Evolutionary conservation across 176 grass and related monocot species (phyloP).

Genomic region (Oryza meridionalis): DNA sequence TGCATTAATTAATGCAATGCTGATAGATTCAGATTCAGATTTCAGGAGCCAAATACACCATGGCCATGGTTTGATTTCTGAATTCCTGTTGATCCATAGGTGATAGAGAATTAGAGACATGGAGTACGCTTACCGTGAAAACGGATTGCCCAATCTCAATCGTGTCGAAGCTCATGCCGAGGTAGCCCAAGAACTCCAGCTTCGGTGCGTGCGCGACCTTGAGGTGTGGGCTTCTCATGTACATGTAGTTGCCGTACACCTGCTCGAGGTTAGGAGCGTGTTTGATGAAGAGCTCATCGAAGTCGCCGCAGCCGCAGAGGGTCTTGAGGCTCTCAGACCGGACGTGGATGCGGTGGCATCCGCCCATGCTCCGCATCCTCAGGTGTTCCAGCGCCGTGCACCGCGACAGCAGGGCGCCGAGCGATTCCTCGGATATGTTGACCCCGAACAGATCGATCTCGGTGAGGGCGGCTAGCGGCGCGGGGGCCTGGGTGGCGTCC

Average conservation of each 20-base stretch:
- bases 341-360: not conserved
- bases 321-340: slow-evolving; percentile 30
- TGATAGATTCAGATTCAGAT: not conserved
- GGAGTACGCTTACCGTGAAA: slow-evolving; percentile 2
- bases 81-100: not conserved
- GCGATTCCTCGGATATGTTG: slow-evolving; percentile 10
- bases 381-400: slow-evolving; percentile 38
- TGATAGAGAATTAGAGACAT: not conserved
- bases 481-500: not conserved
- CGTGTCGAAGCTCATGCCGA: not conserved
- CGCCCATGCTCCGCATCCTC: not conserved
- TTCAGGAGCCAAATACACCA: not conserved
- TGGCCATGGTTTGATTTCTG: not conserved
- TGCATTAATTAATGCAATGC: slow-evolving; percentile 2
- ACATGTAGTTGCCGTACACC: not conserved
- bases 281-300: slow-evolving; percentile 30
- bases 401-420: not conserved
- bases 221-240: not conserved
- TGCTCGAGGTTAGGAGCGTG: slow-evolving; percentile 35
- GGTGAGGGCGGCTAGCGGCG: not conserved
- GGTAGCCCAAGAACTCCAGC: slow-evolving; percentile 34
- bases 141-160: slow-evolving; percentile 30
- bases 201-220: slow-evolving; percentile 36
- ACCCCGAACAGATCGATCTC: not conserved
- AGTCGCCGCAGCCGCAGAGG: not conserved